A percentile compares a stretch with the other conserved stretches of the same genome.
Evolutionary conservation across 73 alveolate genomes (phyloP).

Genomic region (Symbiodinium pilosum): DNA sequence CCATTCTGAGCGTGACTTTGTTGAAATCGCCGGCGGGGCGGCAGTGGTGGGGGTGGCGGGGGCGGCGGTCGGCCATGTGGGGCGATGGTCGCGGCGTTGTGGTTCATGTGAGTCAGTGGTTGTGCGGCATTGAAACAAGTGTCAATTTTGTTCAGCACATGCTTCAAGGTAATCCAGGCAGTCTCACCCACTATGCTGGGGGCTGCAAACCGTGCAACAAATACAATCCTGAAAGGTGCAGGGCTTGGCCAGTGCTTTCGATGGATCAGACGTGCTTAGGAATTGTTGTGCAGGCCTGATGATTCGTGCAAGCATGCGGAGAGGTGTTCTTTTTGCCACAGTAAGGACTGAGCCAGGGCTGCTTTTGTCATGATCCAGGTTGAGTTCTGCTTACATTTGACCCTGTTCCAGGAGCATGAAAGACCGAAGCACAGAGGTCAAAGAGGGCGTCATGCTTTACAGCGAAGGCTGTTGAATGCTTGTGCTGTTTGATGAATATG

Average conservation of each 20-base stretch:
- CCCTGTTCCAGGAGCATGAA: slow-evolving; percentile 55
- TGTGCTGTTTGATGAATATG: too few relatives aligned
- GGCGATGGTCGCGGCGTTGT: background rate
- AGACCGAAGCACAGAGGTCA: slow-evolving; percentile 87
- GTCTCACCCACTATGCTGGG: slow-evolving; percentile 24
- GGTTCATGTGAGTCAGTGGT: too few relatives aligned
- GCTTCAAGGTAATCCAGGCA: slow-evolving; percentile 54
- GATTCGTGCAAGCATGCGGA: slow-evolving; percentile 87
- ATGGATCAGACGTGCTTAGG: background rate
- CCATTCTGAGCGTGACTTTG: background rate
- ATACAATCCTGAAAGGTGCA: slow-evolving; percentile 57
- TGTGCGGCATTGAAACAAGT: too few relatives aligned
- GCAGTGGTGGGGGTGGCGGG: background rate
- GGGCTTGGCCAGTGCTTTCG: background rate
- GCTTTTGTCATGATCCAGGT: background rate
- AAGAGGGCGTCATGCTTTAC: slow-evolving; percentile 75
- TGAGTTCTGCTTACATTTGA: background rate
- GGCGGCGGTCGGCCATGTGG: background rate
- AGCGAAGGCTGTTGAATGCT: slow-evolving; percentile 53
- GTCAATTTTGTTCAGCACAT: too few relatives aligned
- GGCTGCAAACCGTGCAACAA: slow-evolving; percentile 81
- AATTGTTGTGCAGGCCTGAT: slow-evolving; percentile 9
- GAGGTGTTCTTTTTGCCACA: slow-evolving; percentile 66
- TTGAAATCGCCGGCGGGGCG: background rate
- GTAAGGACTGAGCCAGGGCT: slow-evolving; percentile 5